Evolutionary conservation across 1,284 basidiomycete species (phyloP).

Genomic region (Takashimella koratensis): DNA sequence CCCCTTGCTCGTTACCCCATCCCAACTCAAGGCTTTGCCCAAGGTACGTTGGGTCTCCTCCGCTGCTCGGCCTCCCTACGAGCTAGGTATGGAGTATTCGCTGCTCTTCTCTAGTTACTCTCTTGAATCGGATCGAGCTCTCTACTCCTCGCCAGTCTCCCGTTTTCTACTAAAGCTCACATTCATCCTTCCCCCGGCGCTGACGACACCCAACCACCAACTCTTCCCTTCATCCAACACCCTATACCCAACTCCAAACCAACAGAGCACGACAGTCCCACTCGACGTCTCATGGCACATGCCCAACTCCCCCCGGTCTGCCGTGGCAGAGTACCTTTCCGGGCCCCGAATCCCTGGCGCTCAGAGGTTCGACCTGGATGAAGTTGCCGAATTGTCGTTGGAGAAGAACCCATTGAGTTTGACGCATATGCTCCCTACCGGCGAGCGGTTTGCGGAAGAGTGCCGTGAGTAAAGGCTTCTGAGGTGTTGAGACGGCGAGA

Average conservation of each 20-base stretch:
- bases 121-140: too few species aligned
- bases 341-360: slow-evolving; percentile 65
- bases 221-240: neutral
- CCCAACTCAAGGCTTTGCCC: neutral
- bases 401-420: slow-evolving; percentile 64
- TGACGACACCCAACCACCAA: neutral
- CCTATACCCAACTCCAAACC: neutral
- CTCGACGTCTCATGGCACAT: slow-evolving; percentile 50
- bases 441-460: slow-evolving; percentile 73
- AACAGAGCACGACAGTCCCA: slow-evolving; percentile 12
- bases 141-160: too few species aligned
- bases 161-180: neutral
- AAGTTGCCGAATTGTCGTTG: slow-evolving; percentile 50
- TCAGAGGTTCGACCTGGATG: slow-evolving; percentile 77
- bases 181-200: neutral
- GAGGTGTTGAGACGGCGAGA: slow-evolving; percentile 3
- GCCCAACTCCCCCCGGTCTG: slow-evolving; percentile 45
- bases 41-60: neutral
- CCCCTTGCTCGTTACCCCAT: neutral
- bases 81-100: neutral
- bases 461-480: slow-evolving; percentile 9
- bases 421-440: slow-evolving; percentile 89
- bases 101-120: neutral
- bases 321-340: slow-evolving; percentile 38
- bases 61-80: too few species aligned